A percentile compares a stretch with the other conserved stretches of the same genome.
These are phyloP conservation scores for Phlyctochytrium planicorne DNA, from an alignment of 192 early-diverging fungal genomes.

Conservation along the genomic window DNA sequence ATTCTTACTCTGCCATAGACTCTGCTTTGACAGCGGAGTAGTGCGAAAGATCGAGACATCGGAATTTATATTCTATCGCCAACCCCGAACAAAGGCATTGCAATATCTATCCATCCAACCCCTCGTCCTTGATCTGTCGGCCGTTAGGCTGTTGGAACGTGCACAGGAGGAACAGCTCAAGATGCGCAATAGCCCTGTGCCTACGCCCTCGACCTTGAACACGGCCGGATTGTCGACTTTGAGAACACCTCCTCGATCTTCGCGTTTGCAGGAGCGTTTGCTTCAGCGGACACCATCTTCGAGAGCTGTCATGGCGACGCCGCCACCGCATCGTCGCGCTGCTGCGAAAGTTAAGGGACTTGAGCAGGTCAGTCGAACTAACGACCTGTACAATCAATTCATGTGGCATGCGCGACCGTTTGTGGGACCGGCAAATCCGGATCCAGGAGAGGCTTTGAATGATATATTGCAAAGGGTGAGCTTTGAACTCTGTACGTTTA, in stretches of 20 bases:
- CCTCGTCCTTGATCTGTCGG: constrained; percentile 63
- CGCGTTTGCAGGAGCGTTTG: neutral
- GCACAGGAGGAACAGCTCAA: constrained; percentile 19
- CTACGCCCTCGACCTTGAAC: neutral
- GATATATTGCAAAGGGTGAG: constrained; percentile 55
- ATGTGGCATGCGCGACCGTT: constrained; percentile 6
- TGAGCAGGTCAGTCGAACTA: constrained; percentile 12
- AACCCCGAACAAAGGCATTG: constrained; percentile 28
- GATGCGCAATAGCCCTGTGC: constrained; percentile 11
- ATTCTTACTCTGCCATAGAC: neutral
- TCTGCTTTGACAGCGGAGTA: neutral
- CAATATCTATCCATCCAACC: constrained; percentile 72
- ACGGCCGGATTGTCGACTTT: too few species aligned
- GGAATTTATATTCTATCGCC: neutral
- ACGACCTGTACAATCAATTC: neutral
- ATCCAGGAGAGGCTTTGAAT: constrained; percentile 32
- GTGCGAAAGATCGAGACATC: neutral
- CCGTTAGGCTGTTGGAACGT: constrained; percentile 29
- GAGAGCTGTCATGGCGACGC: neutral
- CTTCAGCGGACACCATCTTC: neutral
- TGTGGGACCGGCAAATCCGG: neutral
- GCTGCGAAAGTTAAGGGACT: constrained; percentile 3
- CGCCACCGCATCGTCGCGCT: neutral
- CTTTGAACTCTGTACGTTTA: too few species aligned
- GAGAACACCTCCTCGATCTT: too few species aligned